A percentile compares a stretch with the other conserved stretches of the same genome.
Evolutionary conservation across 176 grass and related monocot genomes (phyloP).

Genomic region (Chrysopogon serrulatus): DNA sequence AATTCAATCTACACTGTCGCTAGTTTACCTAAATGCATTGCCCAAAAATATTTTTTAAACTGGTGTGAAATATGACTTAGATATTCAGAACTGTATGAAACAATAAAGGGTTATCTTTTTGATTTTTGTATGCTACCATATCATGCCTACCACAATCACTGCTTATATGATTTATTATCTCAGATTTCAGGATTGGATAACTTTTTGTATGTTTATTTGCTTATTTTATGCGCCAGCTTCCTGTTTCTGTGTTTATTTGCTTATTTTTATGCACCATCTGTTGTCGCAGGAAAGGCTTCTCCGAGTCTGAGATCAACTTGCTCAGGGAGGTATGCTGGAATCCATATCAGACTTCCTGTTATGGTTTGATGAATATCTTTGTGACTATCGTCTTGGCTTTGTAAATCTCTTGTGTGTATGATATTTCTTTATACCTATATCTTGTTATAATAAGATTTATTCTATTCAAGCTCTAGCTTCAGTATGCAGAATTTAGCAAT

Average conservation of each 20-base stretch:
- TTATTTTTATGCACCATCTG: slow-evolving; percentile 19
- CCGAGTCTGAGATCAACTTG: slow-evolving; percentile 80
- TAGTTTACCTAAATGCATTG: neutral
- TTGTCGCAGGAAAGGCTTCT: slow-evolving; percentile 79
- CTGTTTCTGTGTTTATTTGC: slow-evolving; percentile 19
- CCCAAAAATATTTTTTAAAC: neutral
- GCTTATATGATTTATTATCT: neutral
- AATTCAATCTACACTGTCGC: neutral
- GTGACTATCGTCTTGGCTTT: neutral
- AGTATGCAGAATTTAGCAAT: neutral
- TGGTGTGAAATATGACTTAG: neutral
- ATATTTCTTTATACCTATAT: neutral
- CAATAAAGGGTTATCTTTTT: neutral
- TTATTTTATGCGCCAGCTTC: neutral
- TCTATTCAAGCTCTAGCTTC: neutral
- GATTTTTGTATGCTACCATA: neutral
- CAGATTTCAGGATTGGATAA: neutral
- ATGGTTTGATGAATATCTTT: neutral
- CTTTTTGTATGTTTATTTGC: slow-evolving; percentile 21
- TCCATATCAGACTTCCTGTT: neutral
- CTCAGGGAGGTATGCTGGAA: slow-evolving; percentile 64
- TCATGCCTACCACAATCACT: neutral
- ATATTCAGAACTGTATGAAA: neutral
- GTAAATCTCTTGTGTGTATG: neutral
- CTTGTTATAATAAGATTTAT: neutral